phyloP scores from a whole-genome alignment of 345 rosid species.

The Hevea brasiliensis region DNA sequence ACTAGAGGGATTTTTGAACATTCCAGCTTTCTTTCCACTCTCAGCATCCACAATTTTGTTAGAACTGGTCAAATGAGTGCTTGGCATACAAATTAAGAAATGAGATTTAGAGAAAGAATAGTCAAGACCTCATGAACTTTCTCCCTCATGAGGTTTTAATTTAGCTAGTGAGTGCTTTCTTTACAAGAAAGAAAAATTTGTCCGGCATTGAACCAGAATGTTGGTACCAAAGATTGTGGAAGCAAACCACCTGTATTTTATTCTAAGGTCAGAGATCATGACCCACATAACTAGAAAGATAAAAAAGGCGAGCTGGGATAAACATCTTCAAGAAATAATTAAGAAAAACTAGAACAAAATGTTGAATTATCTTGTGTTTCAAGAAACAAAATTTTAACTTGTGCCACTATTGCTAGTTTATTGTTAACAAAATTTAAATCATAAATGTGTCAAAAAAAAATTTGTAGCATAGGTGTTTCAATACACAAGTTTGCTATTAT shows the following conservation, averaged over 20 bases:
- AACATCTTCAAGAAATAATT: not conserved
- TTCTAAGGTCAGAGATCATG: not conserved
- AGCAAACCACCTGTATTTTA: not conserved
- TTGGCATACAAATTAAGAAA: conserved; percentile 7
- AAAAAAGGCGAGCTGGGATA: not conserved
- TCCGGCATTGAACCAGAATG: not conserved
- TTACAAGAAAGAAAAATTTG: not conserved
- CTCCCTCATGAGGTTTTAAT: conserved; percentile 5
- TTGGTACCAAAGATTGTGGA: not conserved
- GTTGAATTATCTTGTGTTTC: not conserved
- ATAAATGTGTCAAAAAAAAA: not conserved
- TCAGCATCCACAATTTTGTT: conserved; percentile 6
- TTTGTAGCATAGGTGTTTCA: not conserved
- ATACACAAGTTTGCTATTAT: not conserved
- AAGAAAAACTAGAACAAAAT: not conserved
- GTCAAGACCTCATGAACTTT: conserved; percentile 9
- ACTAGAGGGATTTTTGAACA: not conserved
- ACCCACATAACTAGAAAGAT: not conserved
- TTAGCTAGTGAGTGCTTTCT: not conserved
- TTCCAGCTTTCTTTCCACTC: not conserved
- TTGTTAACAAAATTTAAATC: not conserved
- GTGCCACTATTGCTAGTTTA: not conserved
- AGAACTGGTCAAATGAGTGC: conserved; percentile 20
- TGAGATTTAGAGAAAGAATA: not conserved
- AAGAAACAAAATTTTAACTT: not conserved